Evolutionary conservation across 495 filamentous ascomycete species (phyloP), one percentile per base, ranked within the genome.

Genomic region (Aspergillus asperescens): DNA sequence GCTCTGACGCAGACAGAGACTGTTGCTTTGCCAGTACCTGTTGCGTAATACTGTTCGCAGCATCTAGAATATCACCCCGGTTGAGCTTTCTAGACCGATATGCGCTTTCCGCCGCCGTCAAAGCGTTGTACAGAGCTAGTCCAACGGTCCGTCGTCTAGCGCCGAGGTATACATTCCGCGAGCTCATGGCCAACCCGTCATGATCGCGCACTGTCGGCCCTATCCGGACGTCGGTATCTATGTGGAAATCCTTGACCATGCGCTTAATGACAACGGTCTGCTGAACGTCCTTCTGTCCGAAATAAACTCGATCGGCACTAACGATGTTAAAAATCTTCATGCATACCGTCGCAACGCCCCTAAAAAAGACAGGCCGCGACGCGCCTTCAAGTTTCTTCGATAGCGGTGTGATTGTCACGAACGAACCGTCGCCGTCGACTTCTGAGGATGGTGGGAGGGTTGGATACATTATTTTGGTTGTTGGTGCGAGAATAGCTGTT

Each of bases 231-330:
- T 89, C 78, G 2, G 80, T 86, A 19, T 85, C 79, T n/a, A 97
- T 60, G 63, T 87, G 84, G 56, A 99, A 91, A 62, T 99, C 93
- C 56, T 80, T 70, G 3, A 96, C 87, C 82, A 99, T 80, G 7
- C 87, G 80, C 65, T 80, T 81, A 61, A 99, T 88, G 5, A 99
- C 79, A 7, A 92, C 87, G 0, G 89, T 94, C 71, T 99, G 93
- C 70, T 99, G 93, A 15, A 96, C 81, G 61, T 99, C 93, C 72
- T 99, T 97, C 70, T 97, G 94, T 1, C 93, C 93, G 68, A 99
- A 96, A 64, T 96, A 99, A 1, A 90, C 94, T 37, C 81, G 81
- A 35, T 95, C 88, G 2, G 93, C 89, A 57, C 83, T 78, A 32
- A 90, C 85, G 42, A 92, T 88, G 62, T 96, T 97, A 71, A 98